Conservation (phyloP, 495 filamentous ascomycete genomes). For the Hypoxylon subgilvum region DNA sequence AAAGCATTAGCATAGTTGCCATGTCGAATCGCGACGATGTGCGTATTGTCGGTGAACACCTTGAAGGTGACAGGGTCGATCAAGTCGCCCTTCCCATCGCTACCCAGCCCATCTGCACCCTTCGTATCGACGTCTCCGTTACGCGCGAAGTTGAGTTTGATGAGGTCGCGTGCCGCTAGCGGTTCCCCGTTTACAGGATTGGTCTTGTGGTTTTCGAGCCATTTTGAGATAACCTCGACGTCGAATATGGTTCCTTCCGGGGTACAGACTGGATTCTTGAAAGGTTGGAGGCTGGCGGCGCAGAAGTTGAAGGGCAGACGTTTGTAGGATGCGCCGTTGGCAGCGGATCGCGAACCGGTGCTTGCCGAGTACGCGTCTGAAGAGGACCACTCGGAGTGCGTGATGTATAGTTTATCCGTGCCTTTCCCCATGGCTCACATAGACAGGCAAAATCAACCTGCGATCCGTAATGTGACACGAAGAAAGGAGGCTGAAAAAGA, state of each 20-base stretch:
- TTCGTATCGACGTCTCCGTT: slow-evolving; percentile 71
- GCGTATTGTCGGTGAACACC: slow-evolving; percentile 95
- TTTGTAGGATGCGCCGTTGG: slow-evolving; percentile 71
- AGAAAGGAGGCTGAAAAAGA: not conserved
- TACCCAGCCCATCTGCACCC: slow-evolving; percentile 44
- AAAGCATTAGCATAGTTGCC: slow-evolving; percentile 87
- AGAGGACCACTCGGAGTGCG: slow-evolving; percentile 95
- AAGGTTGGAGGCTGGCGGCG: slow-evolving; percentile 91
- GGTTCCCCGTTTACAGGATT: slow-evolving; percentile 86
- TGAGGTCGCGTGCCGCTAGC: slow-evolving; percentile 79
- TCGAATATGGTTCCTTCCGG: slow-evolving; percentile 80
- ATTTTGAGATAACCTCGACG: slow-evolving; percentile 82
- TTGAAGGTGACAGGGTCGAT: slow-evolving; percentile 98
- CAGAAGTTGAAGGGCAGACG: slow-evolving; percentile 98
- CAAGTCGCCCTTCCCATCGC: slow-evolving; percentile 71
- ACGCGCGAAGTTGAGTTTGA: slow-evolving; percentile 88
- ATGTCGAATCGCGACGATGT: slow-evolving; percentile 87
- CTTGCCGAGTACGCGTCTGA: slow-evolving; percentile 82
- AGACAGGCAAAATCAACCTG: not conserved
- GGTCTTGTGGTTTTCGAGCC: slow-evolving; percentile 90
- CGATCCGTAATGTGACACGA: slow-evolving; percentile 8
- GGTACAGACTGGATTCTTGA: slow-evolving; percentile 84
- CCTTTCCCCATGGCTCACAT: slow-evolving; percentile 53
- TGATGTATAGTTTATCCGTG: slow-evolving; percentile 86
- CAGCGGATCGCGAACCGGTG: slow-evolving; percentile 59